Evolutionary conservation across 768 basidiomycete species (phyloP).

Genomic region (Calocera cornea): DNA sequence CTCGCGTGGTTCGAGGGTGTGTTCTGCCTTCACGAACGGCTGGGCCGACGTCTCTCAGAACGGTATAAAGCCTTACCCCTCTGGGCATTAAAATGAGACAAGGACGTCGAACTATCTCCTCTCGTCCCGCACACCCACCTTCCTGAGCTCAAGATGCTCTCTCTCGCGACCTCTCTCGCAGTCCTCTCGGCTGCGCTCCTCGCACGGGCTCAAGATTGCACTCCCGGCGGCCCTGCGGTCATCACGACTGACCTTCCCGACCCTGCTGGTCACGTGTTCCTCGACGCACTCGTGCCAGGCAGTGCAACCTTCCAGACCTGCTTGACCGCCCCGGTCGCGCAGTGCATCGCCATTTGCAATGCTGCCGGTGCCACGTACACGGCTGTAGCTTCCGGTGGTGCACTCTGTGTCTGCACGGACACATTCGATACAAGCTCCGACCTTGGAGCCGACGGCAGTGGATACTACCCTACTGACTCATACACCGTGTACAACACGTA

Average conservation of each 20-base stretch:
- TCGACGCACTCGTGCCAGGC: not conserved
- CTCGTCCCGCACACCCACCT: too few species aligned
- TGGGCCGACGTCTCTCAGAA: not conserved
- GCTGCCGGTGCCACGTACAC: not conserved
- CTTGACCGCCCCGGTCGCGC: not conserved
- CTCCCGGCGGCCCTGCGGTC: not conserved
- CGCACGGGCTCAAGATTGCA: not conserved
- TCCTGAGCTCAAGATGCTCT: not conserved
- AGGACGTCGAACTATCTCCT: too few species aligned
- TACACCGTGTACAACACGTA: slow-evolving; percentile 1
- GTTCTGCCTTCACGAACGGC: not conserved
- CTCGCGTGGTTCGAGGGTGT: not conserved
- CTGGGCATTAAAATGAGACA: not conserved
- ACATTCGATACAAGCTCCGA: not conserved
- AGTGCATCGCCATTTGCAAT: not conserved
- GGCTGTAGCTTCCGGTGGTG: not conserved
- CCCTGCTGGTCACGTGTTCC: slow-evolving; percentile 1
- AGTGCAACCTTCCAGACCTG: not conserved
- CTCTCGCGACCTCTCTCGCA: not conserved
- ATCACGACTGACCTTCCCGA: not conserved
- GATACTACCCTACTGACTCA: not conserved
- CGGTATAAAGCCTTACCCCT: not conserved
- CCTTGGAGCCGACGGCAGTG: not conserved
- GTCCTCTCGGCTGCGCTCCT: not conserved
- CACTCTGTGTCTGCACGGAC: not conserved